A percentile compares a stretch with the other conserved stretches of the same genome.
Conservation (phyloP, 192 early-diverging fungal species). For the Polychytrium aggregatum region DNA sequence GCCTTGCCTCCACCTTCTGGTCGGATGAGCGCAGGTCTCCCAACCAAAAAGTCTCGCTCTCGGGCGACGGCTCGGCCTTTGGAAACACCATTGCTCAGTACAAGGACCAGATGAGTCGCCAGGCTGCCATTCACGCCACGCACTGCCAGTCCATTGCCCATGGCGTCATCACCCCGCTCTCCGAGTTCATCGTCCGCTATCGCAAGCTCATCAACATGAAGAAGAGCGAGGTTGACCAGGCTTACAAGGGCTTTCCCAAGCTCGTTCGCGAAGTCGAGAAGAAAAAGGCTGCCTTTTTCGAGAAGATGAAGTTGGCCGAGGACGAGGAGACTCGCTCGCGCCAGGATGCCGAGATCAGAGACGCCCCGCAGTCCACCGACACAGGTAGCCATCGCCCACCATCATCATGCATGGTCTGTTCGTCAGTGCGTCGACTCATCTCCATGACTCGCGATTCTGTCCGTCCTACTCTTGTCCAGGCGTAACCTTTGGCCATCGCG, state of each 20-base stretch:
- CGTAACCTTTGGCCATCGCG: constrained; percentile 12
- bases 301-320: constrained; percentile 3
- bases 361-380: not conserved
- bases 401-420: too few species aligned
- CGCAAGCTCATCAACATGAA: constrained; percentile 11
- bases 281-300: constrained; percentile 4
- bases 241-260: constrained; percentile 4
- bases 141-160: constrained; percentile 7
- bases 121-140: not conserved
- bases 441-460: too few species aligned
- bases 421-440: too few species aligned
- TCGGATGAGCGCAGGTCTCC: constrained; percentile 4
- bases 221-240: constrained; percentile 21
- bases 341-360: constrained; percentile 5
- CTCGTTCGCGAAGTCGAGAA: constrained; percentile 11
- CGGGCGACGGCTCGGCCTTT: constrained; percentile 6
- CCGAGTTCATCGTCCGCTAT: constrained; percentile 20
- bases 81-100: not conserved
- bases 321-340: constrained; percentile 8
- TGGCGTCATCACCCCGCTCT: constrained; percentile 6
- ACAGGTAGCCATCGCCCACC: too few species aligned
- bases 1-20: not conserved
- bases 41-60: too few species aligned
- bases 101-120: not conserved
- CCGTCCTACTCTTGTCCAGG: too few species aligned